Evolutionary conservation across 306 rosid genomes (phyloP), one percentile per base, ranked within the genome.

Genomic region (Trichosanthes truncata): DNA sequence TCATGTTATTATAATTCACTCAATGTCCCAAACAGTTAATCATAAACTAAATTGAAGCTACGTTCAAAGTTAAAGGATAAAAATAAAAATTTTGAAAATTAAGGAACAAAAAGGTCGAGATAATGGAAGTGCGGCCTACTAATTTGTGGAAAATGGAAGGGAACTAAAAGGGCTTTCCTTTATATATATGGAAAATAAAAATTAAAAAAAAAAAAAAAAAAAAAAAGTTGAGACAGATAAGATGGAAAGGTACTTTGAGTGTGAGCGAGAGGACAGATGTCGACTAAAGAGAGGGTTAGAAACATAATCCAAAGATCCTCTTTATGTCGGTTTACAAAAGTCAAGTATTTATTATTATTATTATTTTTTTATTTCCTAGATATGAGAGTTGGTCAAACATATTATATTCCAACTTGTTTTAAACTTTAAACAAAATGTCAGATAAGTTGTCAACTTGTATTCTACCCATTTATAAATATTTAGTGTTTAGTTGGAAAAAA

Each of bases 231-330:
- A 18, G 36, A 59, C 33, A 57, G 13, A 15, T 23, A 57, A 23
- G 66, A 20, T 48, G 55, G 20, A 49, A 49, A 49, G 20, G 20
- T 14, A 12, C 20, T 60, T 4, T 26, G 66, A 25, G 66, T 56
- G 66, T 60, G 7, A 12, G 40, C 6, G 69, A 62, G 20, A 15
- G 26, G 49, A n/a, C 18, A 67, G 31, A 10, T 67, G 51, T 67
- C 51, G n/a, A 20, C 3, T 10, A 40, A 5, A 67, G 56, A 21
- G 56, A 25, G 77, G 60, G 0, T 26, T 73, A 52, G 60, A 48
- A 69, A 72, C 59, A 72, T 7, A 49, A 74, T 29, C 78, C 61
- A 17, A 74, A 74, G 41, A 74, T 74, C 35, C 76, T 12, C 76
- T 71, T 71, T 71, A 40, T 41, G 53, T 68, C 10, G 33, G 52